Percentiles rank a stretch among this genome's conserved stretches.
These are phyloP conservation scores for Pisolithus sp. DNA, from an alignment of 768 basidiomycete species.

Conservation along the genomic window DNA sequence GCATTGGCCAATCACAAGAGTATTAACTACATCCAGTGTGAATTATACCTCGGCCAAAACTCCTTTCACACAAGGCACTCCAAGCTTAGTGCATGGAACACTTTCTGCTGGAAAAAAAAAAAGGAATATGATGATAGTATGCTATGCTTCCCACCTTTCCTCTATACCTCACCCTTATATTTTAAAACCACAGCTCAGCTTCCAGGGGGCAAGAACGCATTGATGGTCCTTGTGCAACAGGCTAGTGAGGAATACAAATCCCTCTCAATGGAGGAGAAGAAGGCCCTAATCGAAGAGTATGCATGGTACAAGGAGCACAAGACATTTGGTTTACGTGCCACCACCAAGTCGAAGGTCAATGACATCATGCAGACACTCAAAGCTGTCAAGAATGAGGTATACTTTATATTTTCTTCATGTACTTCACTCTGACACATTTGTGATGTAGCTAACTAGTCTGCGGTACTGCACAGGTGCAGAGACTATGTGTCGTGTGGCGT, in stretches of 20 bases:
- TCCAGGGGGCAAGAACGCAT: no score
- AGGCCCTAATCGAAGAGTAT: not conserved
- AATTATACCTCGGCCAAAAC: constrained; percentile 1
- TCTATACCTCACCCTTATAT: no score
- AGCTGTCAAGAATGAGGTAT: constrained; percentile 3
- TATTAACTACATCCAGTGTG: not conserved
- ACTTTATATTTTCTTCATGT: not conserved
- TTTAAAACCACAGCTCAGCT: no score
- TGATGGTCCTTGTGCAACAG: no score
- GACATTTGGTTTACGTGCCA: not conserved
- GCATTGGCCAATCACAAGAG: constrained; percentile 3
- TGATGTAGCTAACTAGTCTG: constrained; percentile 2
- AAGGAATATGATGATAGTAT: not conserved
- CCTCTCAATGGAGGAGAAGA: not conserved
- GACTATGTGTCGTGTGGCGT: no score
- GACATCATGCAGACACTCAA: constrained; percentile 7
- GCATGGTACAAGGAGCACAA: not conserved
- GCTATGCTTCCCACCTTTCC: no score
- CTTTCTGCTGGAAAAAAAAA: constrained; percentile 7
- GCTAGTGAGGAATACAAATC: not conserved
- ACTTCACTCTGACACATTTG: not conserved
- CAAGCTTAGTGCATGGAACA: constrained; percentile 3
- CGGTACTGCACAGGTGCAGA: not conserved
- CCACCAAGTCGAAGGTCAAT: constrained; percentile 5
- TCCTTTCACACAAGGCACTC: not conserved